Evolutionary conservation across 1,139 yeast genomes (phyloP), one percentile per base, ranked within the genome.

Genomic region (Hyphopichia pseudoburtonii): DNA sequence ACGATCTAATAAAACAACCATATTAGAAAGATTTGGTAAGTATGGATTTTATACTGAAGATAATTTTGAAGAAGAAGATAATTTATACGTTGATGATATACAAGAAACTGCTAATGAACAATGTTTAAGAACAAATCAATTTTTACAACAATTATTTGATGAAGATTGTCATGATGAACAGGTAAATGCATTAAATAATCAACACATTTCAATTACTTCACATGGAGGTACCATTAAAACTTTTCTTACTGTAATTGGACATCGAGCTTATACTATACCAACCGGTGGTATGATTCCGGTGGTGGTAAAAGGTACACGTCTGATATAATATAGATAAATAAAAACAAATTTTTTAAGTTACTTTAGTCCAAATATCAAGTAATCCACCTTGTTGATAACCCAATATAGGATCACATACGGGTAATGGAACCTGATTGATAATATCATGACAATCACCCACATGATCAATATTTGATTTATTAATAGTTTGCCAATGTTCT

Each of bases 171-270:
- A 29, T 10, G 45, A 59, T 32, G 52, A 57, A 30, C 43, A 35
- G 29, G 33, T 43, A 5, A 35, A 37, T 17, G 44, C 44, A 16
- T 15, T 39, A 10, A 56, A 60, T 23, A 53, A 59, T 34, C 38
- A 54, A 15, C 54, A 64, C 17, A 57, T 80, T 27, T 75, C 75
- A 23, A 66, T 76, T 28, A 78, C 86, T 1, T 71, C 82, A 5
- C 87, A 82, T 51, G 80, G 84, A 1, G 86, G 86, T 3, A 76
- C 79, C 17, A 78, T 80, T 25, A 57, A 80, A 41, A 66, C 78
- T 23, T 63, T 80, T 28, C 58, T 80, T 9, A 64, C 73, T 21
- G 85, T 74, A 1, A 51, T 73, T 25, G 71, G 71, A 2, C 86
- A 81, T 51, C 60, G 83, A 37, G 61, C 62, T 32, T 81, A 78